Base-by-base conservation (phyloP, 352 stramenopile species). In the Thalassiosira sp. region DNA sequence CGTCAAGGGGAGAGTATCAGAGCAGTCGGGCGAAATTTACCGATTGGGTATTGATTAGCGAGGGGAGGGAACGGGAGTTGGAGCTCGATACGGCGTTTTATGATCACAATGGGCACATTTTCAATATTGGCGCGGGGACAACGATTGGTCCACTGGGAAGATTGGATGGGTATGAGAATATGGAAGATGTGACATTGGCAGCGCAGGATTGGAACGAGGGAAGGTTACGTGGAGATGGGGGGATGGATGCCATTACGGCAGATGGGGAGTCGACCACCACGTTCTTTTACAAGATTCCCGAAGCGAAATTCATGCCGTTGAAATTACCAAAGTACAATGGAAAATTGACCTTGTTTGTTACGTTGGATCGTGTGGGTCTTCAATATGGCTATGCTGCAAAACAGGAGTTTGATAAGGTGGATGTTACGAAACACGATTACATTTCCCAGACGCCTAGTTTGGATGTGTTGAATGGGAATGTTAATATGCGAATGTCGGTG, bases 271-370 rank as follows among this genome's bases (percentile, higher is more conserved):
- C 31, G 11, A 63, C 48, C 8, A 27, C 49, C 28, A 42, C 63
- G 16, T 72, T 61, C 35, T 60, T 72, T 37, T 64, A 56, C n/a
- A 63, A 64, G 40, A 72, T 72, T 42, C 63, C 63, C 11, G 27
- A 60, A 10, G 49, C 63, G 13, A 33, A 27, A 13, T 72, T 72
- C 24, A 25, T 42, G 0, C 63, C 49, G 13, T 20, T 72, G 31
- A 24, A 27, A 11, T 22, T 72, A 3, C 63, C 63, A 46, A 72
- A 72, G 48, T 42, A 64, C 31, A 22, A 72, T 45, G 63, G 63
- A 0, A 72, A 72, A 27, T 16, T 63, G 2, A 72, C 63, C n/a
- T 27, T 72, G 10, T 72, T 72, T 37, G 63, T 63, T 1, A 72
- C 63, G 1, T 56, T 72, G 49, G 52, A 63, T 53, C 16, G 63